Evolutionary conservation across 805 yeast species (phyloP).

Genomic region (Myxozyma melibiosi): DNA sequence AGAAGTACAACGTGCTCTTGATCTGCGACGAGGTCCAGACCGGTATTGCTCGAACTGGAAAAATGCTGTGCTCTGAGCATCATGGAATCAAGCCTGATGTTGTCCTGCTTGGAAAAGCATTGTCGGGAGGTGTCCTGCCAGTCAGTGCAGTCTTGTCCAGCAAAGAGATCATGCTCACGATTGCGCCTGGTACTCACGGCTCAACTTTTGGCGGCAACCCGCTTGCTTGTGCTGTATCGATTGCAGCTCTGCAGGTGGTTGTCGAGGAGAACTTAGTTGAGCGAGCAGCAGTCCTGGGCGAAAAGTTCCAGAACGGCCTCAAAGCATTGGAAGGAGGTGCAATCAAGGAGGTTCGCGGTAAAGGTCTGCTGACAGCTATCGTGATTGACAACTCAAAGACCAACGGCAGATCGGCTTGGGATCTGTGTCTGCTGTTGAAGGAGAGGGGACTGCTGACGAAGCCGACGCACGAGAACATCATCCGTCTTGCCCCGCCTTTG

Average conservation of each 20-base stretch:
- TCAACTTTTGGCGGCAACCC: conserved; percentile 99
- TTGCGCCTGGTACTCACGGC: conserved; percentile 96
- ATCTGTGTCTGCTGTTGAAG: conserved; percentile 85
- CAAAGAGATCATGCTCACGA: conserved; percentile 82
- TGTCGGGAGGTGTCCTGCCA: conserved; percentile 92
- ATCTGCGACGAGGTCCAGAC: conserved; percentile 98
- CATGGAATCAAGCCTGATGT: conserved; percentile 84
- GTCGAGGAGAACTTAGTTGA: conserved; percentile 83
- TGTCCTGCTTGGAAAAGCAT: conserved; percentile 88
- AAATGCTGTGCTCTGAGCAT: conserved; percentile 89
- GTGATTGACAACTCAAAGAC: conserved; percentile 85
- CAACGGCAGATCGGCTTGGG: conserved; percentile 94
- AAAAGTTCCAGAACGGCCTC: conserved; percentile 56
- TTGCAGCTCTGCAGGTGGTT: conserved; percentile 90
- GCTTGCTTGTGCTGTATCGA: conserved; percentile 86
- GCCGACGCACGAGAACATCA: conserved; percentile 95
- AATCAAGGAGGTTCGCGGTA: conserved; percentile 69
- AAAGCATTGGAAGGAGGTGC: conserved; percentile 49
- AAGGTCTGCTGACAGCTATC: conserved; percentile 85
- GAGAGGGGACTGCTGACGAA: conserved; percentile 77
- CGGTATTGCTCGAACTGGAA: conserved; percentile 96
- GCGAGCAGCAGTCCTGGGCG: conserved; percentile 73
- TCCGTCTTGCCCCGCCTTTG: conserved; percentile 94
- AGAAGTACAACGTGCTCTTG: conserved; percentile 78
- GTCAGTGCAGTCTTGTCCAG: conserved; percentile 90